Conservation (phyloP, 495 filamentous ascomycete species). For the Hypoxylon lienhwacheense region DNA sequence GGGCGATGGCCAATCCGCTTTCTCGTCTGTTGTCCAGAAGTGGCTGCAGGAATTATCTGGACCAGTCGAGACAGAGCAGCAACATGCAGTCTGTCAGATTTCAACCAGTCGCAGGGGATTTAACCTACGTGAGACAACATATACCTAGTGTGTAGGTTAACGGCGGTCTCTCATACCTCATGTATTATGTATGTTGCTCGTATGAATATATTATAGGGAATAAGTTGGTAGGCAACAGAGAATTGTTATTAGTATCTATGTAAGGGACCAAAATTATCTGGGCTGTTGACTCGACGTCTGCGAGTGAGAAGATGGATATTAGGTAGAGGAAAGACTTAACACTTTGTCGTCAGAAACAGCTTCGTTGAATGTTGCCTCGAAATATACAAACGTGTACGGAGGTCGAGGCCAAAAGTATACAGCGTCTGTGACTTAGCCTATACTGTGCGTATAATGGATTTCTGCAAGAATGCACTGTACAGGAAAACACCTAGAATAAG, state of each 20-base stretch:
- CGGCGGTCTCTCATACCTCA: too few relatives aligned
- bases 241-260: background rate
- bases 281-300: slow-evolving; percentile 9
- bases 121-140: background rate
- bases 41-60: slow-evolving; percentile 8
- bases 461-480: too few relatives aligned
- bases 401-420: too few relatives aligned
- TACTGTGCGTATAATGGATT: too few relatives aligned
- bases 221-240: background rate
- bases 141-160: too few relatives aligned
- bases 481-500: too few relatives aligned
- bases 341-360: slow-evolving; percentile 11
- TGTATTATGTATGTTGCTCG: too few relatives aligned
- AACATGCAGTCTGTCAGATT: too few relatives aligned
- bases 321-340: background rate
- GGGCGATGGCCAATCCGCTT: background rate
- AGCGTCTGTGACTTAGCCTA: too few relatives aligned
- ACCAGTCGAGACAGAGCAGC: slow-evolving; percentile 5
- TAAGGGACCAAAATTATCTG: background rate
- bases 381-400: too few relatives aligned
- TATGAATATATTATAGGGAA: too few relatives aligned
- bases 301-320: background rate
- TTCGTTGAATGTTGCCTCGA: background rate
- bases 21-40: slow-evolving; percentile 3
- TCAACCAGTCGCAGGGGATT: too few relatives aligned